Percentiles rank a stretch among this genome's conserved stretches.
Conservation (phyloP, 257 asterid species). For the Solanum lignicaule region DNA sequence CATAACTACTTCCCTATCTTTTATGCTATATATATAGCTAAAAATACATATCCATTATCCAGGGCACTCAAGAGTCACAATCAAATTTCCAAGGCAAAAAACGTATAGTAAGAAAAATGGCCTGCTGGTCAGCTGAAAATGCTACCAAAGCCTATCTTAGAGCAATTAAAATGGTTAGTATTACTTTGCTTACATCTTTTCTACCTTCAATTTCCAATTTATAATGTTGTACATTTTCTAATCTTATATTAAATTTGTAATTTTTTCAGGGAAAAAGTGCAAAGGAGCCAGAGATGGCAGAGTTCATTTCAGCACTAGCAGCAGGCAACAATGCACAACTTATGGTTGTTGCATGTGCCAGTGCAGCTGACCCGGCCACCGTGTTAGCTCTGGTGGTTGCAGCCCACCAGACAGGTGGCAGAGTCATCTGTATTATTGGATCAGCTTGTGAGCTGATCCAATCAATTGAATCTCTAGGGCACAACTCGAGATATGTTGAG, state of each 20-base stretch:
- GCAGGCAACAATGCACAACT: conserved; percentile 62
- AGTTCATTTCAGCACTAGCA: conserved; percentile 74
- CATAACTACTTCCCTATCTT: neutral
- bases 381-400: conserved; percentile 49
- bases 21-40: neutral
- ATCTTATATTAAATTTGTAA: neutral
- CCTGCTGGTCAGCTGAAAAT: conserved; percentile 76
- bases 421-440: conserved; percentile 38
- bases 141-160: conserved; percentile 62
- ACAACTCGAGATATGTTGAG: conserved; percentile 15
- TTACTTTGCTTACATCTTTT: neutral
- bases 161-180: conserved; percentile 56
- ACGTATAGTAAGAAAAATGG: conserved; percentile 23
- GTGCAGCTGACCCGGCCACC: conserved; percentile 29
- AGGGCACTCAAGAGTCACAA: neutral
- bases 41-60: neutral
- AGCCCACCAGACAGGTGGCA: conserved; percentile 67
- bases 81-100: neutral
- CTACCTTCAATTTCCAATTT: neutral
- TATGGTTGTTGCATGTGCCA: conserved; percentile 47
- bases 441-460: conserved; percentile 6
- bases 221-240: neutral
- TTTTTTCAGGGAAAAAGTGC: conserved; percentile 39
- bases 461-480: conserved; percentile 13
- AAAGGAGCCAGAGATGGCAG: conserved; percentile 57